Evolutionary conservation across 352 stramenopile genomes (phyloP).

Genomic region (Phytopythium boreale): DNA sequence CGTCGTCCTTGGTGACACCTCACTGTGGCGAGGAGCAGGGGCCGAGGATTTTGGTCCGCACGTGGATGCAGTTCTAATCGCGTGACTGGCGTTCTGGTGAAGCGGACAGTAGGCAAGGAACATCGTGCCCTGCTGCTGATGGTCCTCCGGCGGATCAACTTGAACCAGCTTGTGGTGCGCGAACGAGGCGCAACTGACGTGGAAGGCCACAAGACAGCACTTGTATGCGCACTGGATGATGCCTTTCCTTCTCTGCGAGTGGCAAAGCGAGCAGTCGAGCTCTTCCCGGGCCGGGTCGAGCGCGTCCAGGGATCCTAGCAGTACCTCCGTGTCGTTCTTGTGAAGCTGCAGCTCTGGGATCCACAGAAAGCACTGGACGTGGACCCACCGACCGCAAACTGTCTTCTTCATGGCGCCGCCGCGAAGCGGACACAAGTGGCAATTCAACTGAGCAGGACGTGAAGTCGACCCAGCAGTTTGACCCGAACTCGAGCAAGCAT

Average conservation of each 20-base stretch:
- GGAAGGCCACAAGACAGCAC: constrained; percentile 69
- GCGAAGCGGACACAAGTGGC: constrained; percentile 67
- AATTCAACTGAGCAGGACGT: constrained; percentile 16
- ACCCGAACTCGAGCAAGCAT: constrained; percentile 30
- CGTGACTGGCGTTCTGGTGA: constrained; percentile 37
- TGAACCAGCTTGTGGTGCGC: constrained; percentile 64
- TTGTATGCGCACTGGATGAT: constrained; percentile 82
- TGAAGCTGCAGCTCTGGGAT: constrained; percentile 68
- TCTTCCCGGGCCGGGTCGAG: constrained; percentile 62
- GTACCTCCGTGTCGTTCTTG: constrained; percentile 26
- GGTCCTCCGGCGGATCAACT: constrained; percentile 29
- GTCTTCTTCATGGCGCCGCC: constrained; percentile 61
- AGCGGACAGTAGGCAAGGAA: constrained; percentile 72
- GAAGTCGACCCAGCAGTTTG: background rate
- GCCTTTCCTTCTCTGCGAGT: constrained; percentile 48
- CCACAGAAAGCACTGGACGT: constrained; percentile 87
- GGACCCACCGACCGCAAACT: constrained; percentile 65
- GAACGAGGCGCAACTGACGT: constrained; percentile 71
- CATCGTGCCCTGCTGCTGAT: constrained; percentile 39
- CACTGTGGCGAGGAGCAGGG: background rate
- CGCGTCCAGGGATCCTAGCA: constrained; percentile 39
- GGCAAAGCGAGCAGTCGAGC: constrained; percentile 68
- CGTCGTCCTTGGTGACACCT: background rate
- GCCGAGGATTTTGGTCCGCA: background rate
- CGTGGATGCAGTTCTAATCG: background rate